A percentile compares a stretch with the other conserved stretches of the same genome.
phyloP scores from a whole-genome alignment of 805 yeast species.

The Metschnikowia corniflorae region DNA sequence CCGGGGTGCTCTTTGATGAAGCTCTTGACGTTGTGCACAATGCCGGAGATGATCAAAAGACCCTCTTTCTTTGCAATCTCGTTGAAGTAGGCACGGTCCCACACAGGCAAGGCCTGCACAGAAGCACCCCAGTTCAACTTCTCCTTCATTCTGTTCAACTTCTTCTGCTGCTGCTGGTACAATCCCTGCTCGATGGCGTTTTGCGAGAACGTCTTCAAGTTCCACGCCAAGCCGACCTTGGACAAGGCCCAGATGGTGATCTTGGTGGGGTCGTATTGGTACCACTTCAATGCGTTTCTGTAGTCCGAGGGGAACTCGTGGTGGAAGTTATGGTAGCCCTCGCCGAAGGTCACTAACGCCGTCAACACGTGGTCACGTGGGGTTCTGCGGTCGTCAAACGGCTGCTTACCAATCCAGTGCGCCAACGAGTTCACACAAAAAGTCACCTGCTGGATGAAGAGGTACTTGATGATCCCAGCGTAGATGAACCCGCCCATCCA shows the following conservation, averaged over 20 bases:
- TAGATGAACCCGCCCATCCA: constrained; percentile 71
- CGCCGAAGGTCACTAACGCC: constrained; percentile 82
- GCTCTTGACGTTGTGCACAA: constrained; percentile 69
- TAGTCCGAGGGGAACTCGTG: constrained; percentile 89
- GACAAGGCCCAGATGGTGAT: constrained; percentile 54
- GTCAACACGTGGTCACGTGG: constrained; percentile 81
- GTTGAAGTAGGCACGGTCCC: constrained; percentile 64
- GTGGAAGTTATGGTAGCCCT: constrained; percentile 87
- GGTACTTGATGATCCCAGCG: constrained; percentile 69
- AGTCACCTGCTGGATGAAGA: constrained; percentile 76
- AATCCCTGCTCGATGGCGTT: constrained; percentile 81
- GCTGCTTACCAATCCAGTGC: constrained; percentile 83
- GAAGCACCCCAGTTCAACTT: constrained; percentile 74
- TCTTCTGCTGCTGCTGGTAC: constrained; percentile 80
- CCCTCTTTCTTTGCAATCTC: constrained; percentile 52
- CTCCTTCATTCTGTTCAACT: constrained; percentile 58
- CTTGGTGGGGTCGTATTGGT: constrained; percentile 84
- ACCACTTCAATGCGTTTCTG: constrained; percentile 85
- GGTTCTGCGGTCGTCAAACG: constrained; percentile 82
- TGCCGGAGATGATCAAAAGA: constrained; percentile 69
- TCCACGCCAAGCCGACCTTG: constrained; percentile 65
- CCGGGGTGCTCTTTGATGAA: constrained; percentile 81
- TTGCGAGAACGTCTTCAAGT: constrained; percentile 72
- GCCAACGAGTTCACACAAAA: constrained; percentile 85
- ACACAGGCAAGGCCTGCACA: constrained; percentile 62